phyloP scores from a whole-genome alignment of 306 rosid genomes.

The Quercus berberidifolia region DNA sequence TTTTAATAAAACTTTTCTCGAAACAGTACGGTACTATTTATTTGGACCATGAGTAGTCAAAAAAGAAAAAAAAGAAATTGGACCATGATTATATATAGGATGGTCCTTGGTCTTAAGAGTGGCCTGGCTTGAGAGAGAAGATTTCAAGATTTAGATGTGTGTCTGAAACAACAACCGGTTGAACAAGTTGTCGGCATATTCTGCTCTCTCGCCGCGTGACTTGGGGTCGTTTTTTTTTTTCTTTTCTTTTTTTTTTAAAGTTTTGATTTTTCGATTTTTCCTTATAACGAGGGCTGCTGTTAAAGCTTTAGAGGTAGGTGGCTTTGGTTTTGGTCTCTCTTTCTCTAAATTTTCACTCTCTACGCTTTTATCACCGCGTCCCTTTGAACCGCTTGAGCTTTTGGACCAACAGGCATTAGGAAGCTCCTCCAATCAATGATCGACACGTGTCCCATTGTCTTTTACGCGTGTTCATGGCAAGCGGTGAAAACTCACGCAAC shows the following conservation, averaged over 20 bases:
- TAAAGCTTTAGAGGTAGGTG: not conserved
- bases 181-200: conserved; percentile 26
- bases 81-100: too few relatives aligned
- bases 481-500: conserved; percentile 5
- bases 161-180: not conserved
- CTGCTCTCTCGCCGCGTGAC: conserved; percentile 25
- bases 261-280: too few relatives aligned
- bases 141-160: too few relatives aligned
- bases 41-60: too few relatives aligned
- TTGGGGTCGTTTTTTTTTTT: conserved; percentile 1
- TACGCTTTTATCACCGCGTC: not conserved
- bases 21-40: too few relatives aligned
- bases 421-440: not conserved
- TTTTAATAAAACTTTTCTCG: too few relatives aligned
- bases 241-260: too few relatives aligned
- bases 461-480: conserved; percentile 6
- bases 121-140: not conserved
- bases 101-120: too few relatives aligned
- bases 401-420: not conserved
- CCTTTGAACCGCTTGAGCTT: conserved; percentile 25
- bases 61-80: too few relatives aligned
- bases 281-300: not conserved
- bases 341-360: not conserved
- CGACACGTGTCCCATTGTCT: conserved; percentile 1
- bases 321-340: not conserved